Evolutionary conservation across 805 yeast species (phyloP).

Genomic region (Zygosaccharomyces lentus): DNA sequence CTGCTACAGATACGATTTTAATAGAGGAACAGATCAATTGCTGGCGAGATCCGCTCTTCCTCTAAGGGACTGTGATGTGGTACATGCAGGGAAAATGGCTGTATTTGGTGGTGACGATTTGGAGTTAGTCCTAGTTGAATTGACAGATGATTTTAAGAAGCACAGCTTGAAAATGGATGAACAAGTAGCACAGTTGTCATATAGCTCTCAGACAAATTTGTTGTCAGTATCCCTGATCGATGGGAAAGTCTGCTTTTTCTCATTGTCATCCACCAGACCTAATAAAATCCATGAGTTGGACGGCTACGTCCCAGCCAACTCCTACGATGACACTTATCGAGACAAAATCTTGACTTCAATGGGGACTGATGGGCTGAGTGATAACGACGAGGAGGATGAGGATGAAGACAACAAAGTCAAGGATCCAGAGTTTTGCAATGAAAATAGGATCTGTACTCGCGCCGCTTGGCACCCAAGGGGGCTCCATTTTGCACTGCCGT

Average conservation of each 20-base stretch:
- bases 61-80: constrained; percentile 47
- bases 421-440: constrained; percentile 34
- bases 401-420: constrained; percentile 33
- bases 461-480: constrained; percentile 73
- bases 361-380: constrained; percentile 17
- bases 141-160: constrained; percentile 28
- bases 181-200: constrained; percentile 53
- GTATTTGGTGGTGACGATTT: constrained; percentile 67
- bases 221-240: constrained; percentile 54
- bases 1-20: constrained; percentile 20
- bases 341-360: constrained; percentile 15
- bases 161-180: constrained; percentile 43
- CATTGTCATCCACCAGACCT: constrained; percentile 51
- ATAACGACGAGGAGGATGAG: constrained; percentile 40
- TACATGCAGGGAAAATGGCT: constrained; percentile 56
- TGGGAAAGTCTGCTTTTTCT: constrained; percentile 54
- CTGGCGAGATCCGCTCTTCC: constrained; percentile 38
- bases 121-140: constrained; percentile 47
- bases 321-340: constrained; percentile 30
- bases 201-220: constrained; percentile 52
- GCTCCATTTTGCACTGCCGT: constrained; percentile 62
- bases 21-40: constrained; percentile 33
- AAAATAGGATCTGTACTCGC: constrained; percentile 46
- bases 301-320: constrained; percentile 35
- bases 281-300: constrained; percentile 44